phyloP scores from a whole-genome alignment of 305 asterid species.

The Salvia sclarea region DNA sequence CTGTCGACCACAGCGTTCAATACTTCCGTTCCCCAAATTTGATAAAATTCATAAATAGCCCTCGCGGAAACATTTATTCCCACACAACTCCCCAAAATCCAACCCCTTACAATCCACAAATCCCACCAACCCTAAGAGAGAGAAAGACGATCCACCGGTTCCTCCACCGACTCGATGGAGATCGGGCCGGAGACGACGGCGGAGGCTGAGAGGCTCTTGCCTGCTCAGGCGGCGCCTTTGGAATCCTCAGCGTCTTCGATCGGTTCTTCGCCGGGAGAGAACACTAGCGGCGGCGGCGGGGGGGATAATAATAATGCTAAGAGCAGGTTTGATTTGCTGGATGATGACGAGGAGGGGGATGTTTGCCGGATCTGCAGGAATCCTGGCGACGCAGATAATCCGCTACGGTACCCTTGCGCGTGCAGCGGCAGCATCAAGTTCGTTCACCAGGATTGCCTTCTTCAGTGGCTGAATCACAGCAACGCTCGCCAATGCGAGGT shows the following conservation, averaged over 20 bases:
- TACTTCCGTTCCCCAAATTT: background rate
- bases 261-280: constrained; percentile 46
- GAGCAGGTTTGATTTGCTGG: constrained; percentile 50
- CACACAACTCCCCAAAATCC: constrained; percentile 28
- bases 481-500: constrained; percentile 99
- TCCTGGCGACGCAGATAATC: constrained; percentile 87
- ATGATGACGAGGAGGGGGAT: constrained; percentile 90
- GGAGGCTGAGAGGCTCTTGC: constrained; percentile 40
- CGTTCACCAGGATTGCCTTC: constrained; percentile 97
- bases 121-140: constrained; percentile 45
- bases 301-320: constrained; percentile 29
- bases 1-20: background rate
- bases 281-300: constrained; percentile 29
- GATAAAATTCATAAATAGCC: constrained; percentile 18
- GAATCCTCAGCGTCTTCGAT: constrained; percentile 44
- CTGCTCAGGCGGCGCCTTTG: constrained; percentile 40
- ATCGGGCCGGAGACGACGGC: constrained; percentile 67
- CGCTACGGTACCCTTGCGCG: constrained; percentile 92
- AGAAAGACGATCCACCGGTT: constrained; percentile 40
- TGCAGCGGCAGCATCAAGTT: constrained; percentile 97
- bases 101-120: constrained; percentile 20
- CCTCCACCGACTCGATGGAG: constrained; percentile 74
- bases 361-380: constrained; percentile 98
- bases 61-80: background rate
- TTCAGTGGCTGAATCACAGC: constrained; percentile 99